A percentile compares a stretch with the other conserved stretches of the same genome.
Evolutionary conservation across 148 eudicot genomes (phyloP).

Genomic region (Hydrangea macrophylla): DNA sequence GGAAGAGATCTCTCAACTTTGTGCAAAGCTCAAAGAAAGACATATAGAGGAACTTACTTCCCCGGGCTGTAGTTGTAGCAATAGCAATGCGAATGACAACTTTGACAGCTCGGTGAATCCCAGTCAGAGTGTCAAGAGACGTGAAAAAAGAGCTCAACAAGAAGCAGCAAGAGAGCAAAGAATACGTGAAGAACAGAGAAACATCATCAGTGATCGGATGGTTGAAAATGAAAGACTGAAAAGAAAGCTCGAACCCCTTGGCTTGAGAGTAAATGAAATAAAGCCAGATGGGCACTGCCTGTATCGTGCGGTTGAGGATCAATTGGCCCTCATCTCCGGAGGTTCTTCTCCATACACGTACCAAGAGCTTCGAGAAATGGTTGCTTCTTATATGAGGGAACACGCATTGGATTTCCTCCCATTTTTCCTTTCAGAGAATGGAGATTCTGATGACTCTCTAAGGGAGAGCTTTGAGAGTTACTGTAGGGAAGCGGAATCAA

Average conservation of each 20-base stretch:
- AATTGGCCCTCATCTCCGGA: constrained; percentile 34
- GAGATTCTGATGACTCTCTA: constrained; percentile 30
- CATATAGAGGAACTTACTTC: constrained; percentile 54
- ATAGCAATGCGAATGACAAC: constrained; percentile 28
- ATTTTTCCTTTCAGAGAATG: constrained; percentile 56
- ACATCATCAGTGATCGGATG: constrained; percentile 34
- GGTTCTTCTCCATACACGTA: constrained; percentile 46
- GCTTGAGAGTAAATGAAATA: constrained; percentile 40
- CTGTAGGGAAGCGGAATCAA: constrained; percentile 53
- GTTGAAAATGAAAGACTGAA: constrained; percentile 43
- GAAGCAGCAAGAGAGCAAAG: constrained; percentile 62
- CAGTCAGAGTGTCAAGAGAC: constrained; percentile 56
- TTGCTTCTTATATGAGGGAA: constrained; percentile 55
- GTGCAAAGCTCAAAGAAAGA: constrained; percentile 47
- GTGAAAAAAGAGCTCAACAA: constrained; percentile 63
- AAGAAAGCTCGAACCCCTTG: constrained; percentile 54
- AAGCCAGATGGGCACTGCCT: constrained; percentile 70
- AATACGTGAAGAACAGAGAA: constrained; percentile 56
- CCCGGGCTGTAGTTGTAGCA: constrained; percentile 37
- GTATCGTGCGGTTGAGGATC: constrained; percentile 62
- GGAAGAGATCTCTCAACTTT: constrained; percentile 51
- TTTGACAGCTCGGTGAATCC: constrained; percentile 55
- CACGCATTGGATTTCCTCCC: constrained; percentile 52
- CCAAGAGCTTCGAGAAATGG: constrained; percentile 55
- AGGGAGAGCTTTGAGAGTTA: constrained; percentile 46